Evolutionary conservation across 371 early-diverging fungal genomes (phyloP).

Genomic region (Mucor irregularis): DNA sequence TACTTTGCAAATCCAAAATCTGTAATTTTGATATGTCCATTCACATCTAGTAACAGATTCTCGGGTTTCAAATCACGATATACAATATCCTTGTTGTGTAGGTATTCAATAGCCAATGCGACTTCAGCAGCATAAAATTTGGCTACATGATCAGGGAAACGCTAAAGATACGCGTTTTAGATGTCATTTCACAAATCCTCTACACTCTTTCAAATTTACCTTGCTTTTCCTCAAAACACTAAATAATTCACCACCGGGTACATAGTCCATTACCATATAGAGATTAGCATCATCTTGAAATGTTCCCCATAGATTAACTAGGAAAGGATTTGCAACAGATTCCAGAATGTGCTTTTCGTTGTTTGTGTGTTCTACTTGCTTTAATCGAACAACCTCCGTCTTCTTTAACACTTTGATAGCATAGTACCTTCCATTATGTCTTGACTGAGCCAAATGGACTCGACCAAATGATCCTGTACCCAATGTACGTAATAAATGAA

Average conservation of each 20-base stretch:
- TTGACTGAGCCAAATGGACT: constrained; percentile 88
- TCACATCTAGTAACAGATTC: constrained; percentile 81
- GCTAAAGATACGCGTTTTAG: constrained; percentile 35
- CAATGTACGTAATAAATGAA: constrained; percentile 74
- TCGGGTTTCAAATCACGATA: constrained; percentile 95
- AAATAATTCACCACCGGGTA: constrained; percentile 96
- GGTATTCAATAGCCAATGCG: constrained; percentile 77
- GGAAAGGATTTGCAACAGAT: constrained; percentile 82
- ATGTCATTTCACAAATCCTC: too few relatives aligned
- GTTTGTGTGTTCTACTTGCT: constrained; percentile 93
- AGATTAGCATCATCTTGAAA: constrained; percentile 89
- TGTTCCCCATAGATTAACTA: constrained; percentile 88
- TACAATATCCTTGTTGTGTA: constrained; percentile 86
- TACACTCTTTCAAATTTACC: too few relatives aligned
- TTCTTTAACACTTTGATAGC: constrained; percentile 98
- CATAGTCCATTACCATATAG: constrained; percentile 95
- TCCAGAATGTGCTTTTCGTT: constrained; percentile 90
- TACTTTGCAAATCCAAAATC: constrained; percentile 99
- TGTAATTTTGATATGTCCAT: constrained; percentile 96
- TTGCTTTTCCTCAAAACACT: constrained; percentile 71
- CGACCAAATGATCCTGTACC: constrained; percentile 99
- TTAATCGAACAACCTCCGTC: constrained; percentile 89
- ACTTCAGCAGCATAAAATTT: constrained; percentile 80
- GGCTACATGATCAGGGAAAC: constrained; percentile 89
- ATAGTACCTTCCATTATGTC: constrained; percentile 78